Percentiles rank a stretch among this genome's conserved stretches.
These are phyloP conservation scores for Aspergillus uvarum DNA, from an alignment of 2,329 filamentous ascomycete genomes.

Conservation along the genomic window DNA sequence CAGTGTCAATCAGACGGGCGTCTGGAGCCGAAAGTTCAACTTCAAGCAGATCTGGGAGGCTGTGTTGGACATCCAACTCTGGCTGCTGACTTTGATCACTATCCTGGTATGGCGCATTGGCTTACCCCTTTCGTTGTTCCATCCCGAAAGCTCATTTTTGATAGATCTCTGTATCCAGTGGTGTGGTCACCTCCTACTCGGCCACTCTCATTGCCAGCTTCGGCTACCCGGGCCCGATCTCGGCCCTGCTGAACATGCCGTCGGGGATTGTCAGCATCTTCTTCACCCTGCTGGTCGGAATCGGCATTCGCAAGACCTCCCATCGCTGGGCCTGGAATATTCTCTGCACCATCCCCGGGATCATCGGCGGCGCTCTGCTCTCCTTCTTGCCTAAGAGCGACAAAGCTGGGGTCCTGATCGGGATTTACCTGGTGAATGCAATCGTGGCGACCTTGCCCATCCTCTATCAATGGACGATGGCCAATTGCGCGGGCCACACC, in stretches of 20 bases:
- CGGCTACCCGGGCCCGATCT: slow-evolving; percentile 44
- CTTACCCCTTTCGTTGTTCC: no score
- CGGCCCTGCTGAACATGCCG: slow-evolving; percentile 48
- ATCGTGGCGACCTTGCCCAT: slow-evolving; percentile 47
- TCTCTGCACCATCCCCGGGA: slow-evolving; percentile 47
- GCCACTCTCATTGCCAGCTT: slow-evolving; percentile 44
- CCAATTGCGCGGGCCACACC: slow-evolving; percentile 51
- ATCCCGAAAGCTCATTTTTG: not conserved
- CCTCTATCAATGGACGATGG: slow-evolving; percentile 49
- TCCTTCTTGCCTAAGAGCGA: slow-evolving; percentile 40
- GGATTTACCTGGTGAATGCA: slow-evolving; percentile 48
- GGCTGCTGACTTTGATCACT: slow-evolving; percentile 39
- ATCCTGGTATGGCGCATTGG: not conserved
- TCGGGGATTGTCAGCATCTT: slow-evolving; percentile 44
- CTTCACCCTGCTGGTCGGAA: slow-evolving; percentile 42
- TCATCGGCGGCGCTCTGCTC: slow-evolving; percentile 45
- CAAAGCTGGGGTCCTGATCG: slow-evolving; percentile 45
- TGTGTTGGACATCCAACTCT: slow-evolving; percentile 48
- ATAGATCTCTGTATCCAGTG: slow-evolving; percentile 34
- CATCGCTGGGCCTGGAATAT: slow-evolving; percentile 46
- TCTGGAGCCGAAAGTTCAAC: slow-evolving; percentile 53
- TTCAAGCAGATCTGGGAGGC: slow-evolving; percentile 49
- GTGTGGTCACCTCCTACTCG: slow-evolving; percentile 48
- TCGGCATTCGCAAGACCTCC: slow-evolving; percentile 41
- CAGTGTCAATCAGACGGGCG: slow-evolving; percentile 51